phyloP scores from a whole-genome alignment of 78 protist genomes.

The Dictyostelium firmibasis region DNA sequence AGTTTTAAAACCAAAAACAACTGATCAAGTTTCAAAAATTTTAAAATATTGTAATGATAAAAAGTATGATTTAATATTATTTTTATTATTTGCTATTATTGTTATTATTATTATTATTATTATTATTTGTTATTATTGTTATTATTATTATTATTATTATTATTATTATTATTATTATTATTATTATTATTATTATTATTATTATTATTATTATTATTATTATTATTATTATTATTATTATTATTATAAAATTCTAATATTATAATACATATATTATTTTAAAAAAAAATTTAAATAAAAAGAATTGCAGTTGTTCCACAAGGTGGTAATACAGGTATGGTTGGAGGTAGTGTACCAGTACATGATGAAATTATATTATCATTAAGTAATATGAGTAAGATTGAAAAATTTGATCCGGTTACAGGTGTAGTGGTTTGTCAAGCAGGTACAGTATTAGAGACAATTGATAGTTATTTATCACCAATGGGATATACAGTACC shows the following conservation, averaged over 20 bases:
- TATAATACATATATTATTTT: too few relatives aligned
- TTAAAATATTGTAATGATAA: conserved; percentile 77
- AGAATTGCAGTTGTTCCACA: conserved; percentile 94
- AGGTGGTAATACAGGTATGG: conserved; percentile 99
- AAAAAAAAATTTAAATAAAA: too few relatives aligned
- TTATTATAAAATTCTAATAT: too few relatives aligned
- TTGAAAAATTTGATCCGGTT: conserved; percentile 40
- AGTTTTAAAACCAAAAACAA: conserved; percentile 79
- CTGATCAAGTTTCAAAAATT: conserved; percentile 84
- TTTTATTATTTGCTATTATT: not conserved
- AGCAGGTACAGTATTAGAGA: conserved; percentile 91
- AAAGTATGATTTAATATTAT: too few relatives aligned
- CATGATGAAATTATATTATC: conserved; percentile 92
- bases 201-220: not conserved
- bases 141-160: not conserved
- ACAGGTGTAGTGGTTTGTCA: conserved; percentile 82
- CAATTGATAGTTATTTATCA: conserved; percentile 66
- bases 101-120: not conserved
- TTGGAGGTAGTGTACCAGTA: conserved; percentile 92
- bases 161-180: too few relatives aligned
- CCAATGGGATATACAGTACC: conserved; percentile 91
- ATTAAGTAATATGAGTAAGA: conserved; percentile 78
- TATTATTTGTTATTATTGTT: too few relatives aligned
- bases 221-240: not conserved
- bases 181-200: not conserved